A percentile compares a stretch with the other conserved stretches of the same genome.
Conservation (phyloP, 192 early-diverging fungal genomes). For the Spinellus fusiger region DNA sequence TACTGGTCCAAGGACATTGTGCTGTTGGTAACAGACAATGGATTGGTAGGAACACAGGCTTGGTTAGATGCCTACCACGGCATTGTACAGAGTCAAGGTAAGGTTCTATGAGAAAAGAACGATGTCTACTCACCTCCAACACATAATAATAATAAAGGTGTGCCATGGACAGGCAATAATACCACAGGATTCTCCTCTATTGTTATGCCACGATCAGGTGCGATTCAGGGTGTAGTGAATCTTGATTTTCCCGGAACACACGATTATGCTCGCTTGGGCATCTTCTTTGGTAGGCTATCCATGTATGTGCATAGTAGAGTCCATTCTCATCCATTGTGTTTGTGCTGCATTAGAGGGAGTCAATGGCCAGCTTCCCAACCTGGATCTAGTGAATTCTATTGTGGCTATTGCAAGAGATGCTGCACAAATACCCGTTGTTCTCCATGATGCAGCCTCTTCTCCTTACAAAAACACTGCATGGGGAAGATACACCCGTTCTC, state of each 20-base stretch:
- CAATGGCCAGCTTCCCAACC: slow-evolving; percentile 88
- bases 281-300: slow-evolving; percentile 57
- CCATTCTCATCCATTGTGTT: background rate
- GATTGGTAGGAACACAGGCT: slow-evolving; percentile 66
- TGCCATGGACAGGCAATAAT: background rate
- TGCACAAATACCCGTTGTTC: slow-evolving; percentile 48
- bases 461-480: slow-evolving; percentile 24
- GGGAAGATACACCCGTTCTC: slow-evolving; percentile 35
- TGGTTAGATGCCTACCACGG: slow-evolving; percentile 93
- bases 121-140: background rate
- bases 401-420: slow-evolving; percentile 46
- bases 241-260: slow-evolving; percentile 74
- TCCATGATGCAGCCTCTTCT: slow-evolving; percentile 44
- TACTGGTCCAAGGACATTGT: slow-evolving; percentile 94
- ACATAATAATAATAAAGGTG: background rate
- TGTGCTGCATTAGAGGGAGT: slow-evolving; percentile 56
- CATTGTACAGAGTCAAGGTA: slow-evolving; percentile 29
- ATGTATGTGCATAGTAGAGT: no score
- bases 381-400: slow-evolving; percentile 83
- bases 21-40: slow-evolving; percentile 78
- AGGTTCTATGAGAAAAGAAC: slow-evolving; percentile 6
- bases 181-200: slow-evolving; percentile 20
- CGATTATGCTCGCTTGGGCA: slow-evolving; percentile 58
- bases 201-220: slow-evolving; percentile 58
- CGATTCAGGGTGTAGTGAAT: slow-evolving; percentile 80